phyloP scores from a whole-genome alignment of 108 stramenopile genomes.

The Cyclotella sp. region DNA sequence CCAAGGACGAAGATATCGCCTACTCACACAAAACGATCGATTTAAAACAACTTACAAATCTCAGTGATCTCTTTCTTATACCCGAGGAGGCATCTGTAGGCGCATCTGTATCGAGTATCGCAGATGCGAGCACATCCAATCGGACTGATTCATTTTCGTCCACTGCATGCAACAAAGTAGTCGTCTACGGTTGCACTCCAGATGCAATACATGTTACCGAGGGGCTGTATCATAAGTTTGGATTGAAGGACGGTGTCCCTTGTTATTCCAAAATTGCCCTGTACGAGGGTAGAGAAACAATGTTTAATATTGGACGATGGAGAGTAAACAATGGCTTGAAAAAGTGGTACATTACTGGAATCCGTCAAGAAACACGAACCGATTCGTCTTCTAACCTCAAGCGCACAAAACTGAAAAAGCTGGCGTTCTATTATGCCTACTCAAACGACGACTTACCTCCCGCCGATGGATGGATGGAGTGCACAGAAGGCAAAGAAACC shows the following conservation, averaged over 20 bases:
- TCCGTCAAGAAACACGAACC: not conserved
- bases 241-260: conserved; percentile 12
- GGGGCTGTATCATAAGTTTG: conserved; percentile 26
- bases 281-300: conserved; percentile 18
- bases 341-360: conserved; percentile 35
- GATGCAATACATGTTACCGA: conserved; percentile 4
- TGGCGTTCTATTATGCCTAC: conserved; percentile 30
- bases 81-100: not conserved
- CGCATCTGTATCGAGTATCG: not conserved
- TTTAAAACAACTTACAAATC: not conserved
- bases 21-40: not conserved
- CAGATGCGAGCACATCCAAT: not conserved
- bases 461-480: conserved; percentile 27
- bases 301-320: conserved; percentile 27
- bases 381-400: not conserved
- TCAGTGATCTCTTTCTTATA: not conserved
- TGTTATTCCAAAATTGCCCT: conserved; percentile 20
- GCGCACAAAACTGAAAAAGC: not conserved
- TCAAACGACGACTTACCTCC: conserved; percentile 5
- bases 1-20: not conserved
- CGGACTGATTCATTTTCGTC: not conserved
- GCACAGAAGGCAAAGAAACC: conserved; percentile 11
- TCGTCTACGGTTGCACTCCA: not conserved
- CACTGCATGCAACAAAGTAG: not conserved
- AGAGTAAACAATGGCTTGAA: conserved; percentile 12